These are phyloP conservation scores for Sesbania bispinosa DNA, from an alignment of 306 rosid species.

Conservation along the genomic window DNA sequence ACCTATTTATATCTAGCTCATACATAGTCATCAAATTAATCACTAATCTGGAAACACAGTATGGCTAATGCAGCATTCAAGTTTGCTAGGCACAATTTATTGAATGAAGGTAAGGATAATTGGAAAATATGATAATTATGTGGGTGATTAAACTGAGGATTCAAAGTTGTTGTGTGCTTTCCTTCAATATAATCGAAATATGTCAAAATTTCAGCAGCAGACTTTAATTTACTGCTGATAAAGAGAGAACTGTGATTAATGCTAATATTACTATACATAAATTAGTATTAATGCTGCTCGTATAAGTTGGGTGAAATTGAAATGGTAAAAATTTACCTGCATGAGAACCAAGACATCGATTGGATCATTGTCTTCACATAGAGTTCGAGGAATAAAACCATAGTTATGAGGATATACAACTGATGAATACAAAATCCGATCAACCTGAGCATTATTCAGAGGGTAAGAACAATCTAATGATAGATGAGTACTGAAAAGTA, in stretches of 20 bases:
- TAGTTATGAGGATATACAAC: constrained; percentile 97
- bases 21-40: not conserved
- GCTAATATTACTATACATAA: not conserved
- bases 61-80: not conserved
- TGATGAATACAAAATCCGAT: constrained; percentile 83
- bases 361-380: constrained; percentile 98
- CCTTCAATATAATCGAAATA: not conserved
- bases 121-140: not conserved
- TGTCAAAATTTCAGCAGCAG: not conserved
- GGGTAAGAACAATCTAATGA: constrained; percentile 18
- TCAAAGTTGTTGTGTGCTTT: not conserved
- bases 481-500: constrained; percentile 7
- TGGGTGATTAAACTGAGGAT: not conserved
- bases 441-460: constrained; percentile 57
- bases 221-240: not conserved
- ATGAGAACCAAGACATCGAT: constrained; percentile 87
- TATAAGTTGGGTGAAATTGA: not conserved
- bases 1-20: not conserved
- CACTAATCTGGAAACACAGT: not conserved
- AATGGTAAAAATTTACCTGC: constrained; percentile 59
- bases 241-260: not conserved
- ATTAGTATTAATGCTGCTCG: not conserved
- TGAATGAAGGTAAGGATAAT: not conserved
- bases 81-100: constrained; percentile 9
- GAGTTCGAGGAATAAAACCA: constrained; percentile 89